These are phyloP conservation scores for Casuarina equisetifolia DNA, from an alignment of 306 rosid genomes.

Conservation along the genomic window DNA sequence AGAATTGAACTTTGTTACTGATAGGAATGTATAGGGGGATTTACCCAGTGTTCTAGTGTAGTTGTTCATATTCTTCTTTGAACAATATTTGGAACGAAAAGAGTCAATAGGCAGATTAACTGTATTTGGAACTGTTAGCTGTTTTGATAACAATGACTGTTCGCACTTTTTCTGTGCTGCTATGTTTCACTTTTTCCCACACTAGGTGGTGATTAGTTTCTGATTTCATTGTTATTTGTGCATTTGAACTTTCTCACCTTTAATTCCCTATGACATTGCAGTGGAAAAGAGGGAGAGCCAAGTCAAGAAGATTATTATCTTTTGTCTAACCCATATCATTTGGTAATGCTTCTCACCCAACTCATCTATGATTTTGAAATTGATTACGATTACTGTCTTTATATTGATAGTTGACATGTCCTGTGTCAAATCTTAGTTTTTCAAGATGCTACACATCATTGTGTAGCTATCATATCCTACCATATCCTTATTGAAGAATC, in stretches of 20 bases:
- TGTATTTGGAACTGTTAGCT: background rate
- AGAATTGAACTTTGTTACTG: background rate
- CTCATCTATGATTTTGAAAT: conserved; percentile 10
- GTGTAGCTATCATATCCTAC: background rate
- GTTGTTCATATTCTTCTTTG: background rate
- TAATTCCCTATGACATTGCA: conserved; percentile 38
- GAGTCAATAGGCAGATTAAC: background rate
- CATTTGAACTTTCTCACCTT: conserved; percentile 4
- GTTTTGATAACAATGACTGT: background rate
- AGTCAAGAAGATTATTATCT: conserved; percentile 83
- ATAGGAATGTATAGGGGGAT: background rate
- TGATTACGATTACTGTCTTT: conserved; percentile 4
- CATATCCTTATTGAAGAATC: background rate
- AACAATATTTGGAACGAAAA: background rate
- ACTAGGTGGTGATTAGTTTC: background rate
- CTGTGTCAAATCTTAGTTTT: background rate
- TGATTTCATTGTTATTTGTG: conserved; percentile 17
- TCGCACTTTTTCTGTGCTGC: background rate
- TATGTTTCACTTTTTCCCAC: background rate
- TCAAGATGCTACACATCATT: background rate
- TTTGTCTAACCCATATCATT: conserved; percentile 91
- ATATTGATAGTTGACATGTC: background rate
- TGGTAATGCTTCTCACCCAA: conserved; percentile 52
- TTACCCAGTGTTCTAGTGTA: background rate
- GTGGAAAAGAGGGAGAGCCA: conserved; percentile 84